These are phyloP conservation scores for Ophiostoma montium DNA, from an alignment of 2,329 filamentous ascomycete species.

Conservation along the genomic window DNA sequence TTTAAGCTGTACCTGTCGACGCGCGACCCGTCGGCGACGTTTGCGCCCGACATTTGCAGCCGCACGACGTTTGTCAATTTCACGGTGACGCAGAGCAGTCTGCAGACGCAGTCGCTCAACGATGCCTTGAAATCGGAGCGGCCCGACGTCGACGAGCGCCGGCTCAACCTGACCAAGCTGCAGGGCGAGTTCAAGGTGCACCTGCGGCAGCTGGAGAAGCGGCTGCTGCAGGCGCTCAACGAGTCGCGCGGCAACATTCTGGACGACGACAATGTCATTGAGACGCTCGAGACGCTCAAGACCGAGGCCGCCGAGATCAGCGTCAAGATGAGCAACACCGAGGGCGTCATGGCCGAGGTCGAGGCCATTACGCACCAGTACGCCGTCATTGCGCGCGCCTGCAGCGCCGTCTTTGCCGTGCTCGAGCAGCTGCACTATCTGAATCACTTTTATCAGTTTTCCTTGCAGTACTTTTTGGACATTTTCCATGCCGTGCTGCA, in stretches of 20 bases:
- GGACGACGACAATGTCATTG: constrained; percentile 95
- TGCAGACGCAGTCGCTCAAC: constrained; percentile 94
- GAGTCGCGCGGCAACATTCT: constrained; percentile 96
- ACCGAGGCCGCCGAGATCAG: constrained; percentile 95
- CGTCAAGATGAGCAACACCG: constrained; percentile 88
- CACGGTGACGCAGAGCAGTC: constrained; percentile 94
- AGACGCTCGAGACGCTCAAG: constrained; percentile 94
- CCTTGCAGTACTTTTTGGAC: constrained; percentile 91
- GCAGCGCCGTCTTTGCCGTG: constrained; percentile 93
- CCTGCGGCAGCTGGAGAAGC: constrained; percentile 86
- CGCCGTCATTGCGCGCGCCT: constrained; percentile 81
- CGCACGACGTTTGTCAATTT: constrained; percentile 99
- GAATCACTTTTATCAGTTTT: constrained; percentile 99
- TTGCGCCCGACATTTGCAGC: constrained; percentile 94
- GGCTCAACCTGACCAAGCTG: constrained; percentile 94
- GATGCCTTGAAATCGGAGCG: constrained; percentile 95
- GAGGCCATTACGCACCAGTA: constrained; percentile 93
- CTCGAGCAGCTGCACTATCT: constrained; percentile 95
- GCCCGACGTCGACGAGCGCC: constrained; percentile 89
- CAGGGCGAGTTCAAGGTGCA: constrained; percentile 99
- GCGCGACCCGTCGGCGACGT: constrained; percentile 83
- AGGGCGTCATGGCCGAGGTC: constrained; percentile 96
- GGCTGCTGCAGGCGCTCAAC: constrained; percentile 84
- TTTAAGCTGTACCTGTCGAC: constrained; percentile 95
- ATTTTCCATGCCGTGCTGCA: constrained; percentile 91